phyloP scores from a whole-genome alignment of 2,329 filamentous ascomycete genomes.

The Coniochaeta hoffmannii region DNA sequence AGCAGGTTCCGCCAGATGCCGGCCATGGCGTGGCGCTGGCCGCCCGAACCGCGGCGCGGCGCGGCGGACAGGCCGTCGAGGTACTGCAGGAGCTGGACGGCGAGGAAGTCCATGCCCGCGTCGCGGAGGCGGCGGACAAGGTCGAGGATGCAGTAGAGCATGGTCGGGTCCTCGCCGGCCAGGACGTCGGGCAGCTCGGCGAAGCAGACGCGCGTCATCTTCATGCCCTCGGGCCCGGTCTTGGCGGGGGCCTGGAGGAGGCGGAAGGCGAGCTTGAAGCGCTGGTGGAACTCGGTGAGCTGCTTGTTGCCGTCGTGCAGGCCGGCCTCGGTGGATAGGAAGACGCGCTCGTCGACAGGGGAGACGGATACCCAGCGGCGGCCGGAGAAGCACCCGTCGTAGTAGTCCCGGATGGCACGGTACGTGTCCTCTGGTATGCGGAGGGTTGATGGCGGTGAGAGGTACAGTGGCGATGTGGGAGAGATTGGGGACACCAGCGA shows the following conservation, averaged over 20 bases:
- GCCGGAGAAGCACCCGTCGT: constrained; percentile 6
- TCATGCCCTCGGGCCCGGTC: constrained; percentile 5
- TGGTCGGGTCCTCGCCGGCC: constrained; percentile 5
- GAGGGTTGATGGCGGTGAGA: neutral
- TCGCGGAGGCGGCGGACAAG: constrained; percentile 1
- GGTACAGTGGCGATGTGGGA: neutral
- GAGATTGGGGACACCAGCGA: constrained; percentile 1
- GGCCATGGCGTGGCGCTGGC: neutral
- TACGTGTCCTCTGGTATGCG: constrained; percentile 5
- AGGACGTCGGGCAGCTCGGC: constrained; percentile 7
- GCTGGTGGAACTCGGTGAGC: constrained; percentile 7
- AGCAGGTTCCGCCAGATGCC: constrained; percentile 5
- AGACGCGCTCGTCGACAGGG: neutral
- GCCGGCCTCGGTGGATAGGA: neutral
- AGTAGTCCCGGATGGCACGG: constrained; percentile 9
- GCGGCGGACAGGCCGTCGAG: constrained; percentile 4
- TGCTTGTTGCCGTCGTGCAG: neutral
- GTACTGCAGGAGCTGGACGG: constrained; percentile 4
- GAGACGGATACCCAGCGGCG: constrained; percentile 2
- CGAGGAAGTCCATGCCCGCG: constrained; percentile 4
- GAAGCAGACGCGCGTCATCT: constrained; percentile 9
- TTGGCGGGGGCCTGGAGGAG: constrained; percentile 5
- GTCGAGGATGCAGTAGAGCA: constrained; percentile 6
- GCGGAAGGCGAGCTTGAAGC: constrained; percentile 6
- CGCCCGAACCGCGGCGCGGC: neutral